Evolutionary conservation across 2,329 filamentous ascomycete species (phyloP).

Genomic region (Ceratocystis smalleyi): DNA sequence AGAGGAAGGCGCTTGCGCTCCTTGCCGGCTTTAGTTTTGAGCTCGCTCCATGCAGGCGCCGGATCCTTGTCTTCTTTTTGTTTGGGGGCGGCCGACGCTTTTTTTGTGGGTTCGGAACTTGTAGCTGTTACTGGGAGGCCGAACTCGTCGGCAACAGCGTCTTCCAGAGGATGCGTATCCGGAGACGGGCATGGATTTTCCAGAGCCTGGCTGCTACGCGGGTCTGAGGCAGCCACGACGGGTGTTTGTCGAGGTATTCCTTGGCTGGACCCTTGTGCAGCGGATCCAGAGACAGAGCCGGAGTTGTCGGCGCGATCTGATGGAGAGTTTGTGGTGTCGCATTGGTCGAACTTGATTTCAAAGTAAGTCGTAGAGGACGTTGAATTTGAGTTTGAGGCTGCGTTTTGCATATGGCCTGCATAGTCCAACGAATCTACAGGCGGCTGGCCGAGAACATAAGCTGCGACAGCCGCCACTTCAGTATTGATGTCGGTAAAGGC

Average conservation of each 20-base stretch:
- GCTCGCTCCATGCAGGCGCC: slow-evolving; percentile 58
- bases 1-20: slow-evolving; percentile 84
- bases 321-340: too few relatives aligned
- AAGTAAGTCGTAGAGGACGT: not conserved
- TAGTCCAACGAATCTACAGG: not conserved
- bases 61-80: slow-evolving; percentile 42
- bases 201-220: slow-evolving; percentile 29
- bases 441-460: slow-evolving; percentile 1
- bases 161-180: slow-evolving; percentile 35
- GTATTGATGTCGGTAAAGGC: slow-evolving; percentile 14
- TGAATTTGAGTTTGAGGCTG: not conserved
- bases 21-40: slow-evolving; percentile 87
- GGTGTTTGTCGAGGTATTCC: not conserved
- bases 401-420: not conserved
- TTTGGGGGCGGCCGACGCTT: slow-evolving; percentile 35
- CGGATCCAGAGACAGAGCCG: not conserved
- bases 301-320: not conserved
- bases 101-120: slow-evolving; percentile 24
- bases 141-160: slow-evolving; percentile 43
- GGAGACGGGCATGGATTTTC: slow-evolving; percentile 28
- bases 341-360: not conserved
- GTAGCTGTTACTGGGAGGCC: slow-evolving; percentile 27
- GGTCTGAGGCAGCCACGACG: not conserved
- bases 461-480: slow-evolving; percentile 18
- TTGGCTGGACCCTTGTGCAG: not conserved